phyloP scores from a whole-genome alignment of 176 grass and related monocot species.

The Musa acuminata region DNA sequence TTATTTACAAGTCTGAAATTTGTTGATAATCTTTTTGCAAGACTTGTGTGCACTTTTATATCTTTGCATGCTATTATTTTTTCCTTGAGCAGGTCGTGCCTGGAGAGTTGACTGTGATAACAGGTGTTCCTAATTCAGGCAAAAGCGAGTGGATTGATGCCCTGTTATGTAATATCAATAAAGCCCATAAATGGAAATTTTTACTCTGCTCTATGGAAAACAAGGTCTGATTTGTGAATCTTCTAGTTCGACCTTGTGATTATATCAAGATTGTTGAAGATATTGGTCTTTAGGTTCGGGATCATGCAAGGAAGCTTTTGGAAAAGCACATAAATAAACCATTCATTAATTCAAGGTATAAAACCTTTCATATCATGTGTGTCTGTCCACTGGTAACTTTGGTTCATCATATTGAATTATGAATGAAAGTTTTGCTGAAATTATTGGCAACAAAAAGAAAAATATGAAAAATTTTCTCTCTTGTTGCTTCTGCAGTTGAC shows the following conservation, averaged over 20 bases:
- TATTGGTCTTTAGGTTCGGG: conserved; percentile 44
- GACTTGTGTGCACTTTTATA: not conserved
- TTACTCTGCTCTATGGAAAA: conserved; percentile 98
- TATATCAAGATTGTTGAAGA: conserved; percentile 2
- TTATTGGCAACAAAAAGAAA: no score
- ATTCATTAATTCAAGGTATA: conserved; percentile 81
- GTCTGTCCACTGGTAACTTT: not conserved
- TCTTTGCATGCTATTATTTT: not conserved
- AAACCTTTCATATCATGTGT: not conserved
- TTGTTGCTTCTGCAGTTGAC: no score
- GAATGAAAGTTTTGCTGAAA: no score
- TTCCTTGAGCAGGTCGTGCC: conserved; percentile 57
- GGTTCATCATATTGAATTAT: no score
- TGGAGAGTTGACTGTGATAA: conserved; percentile 84
- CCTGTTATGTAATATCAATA: conserved; percentile 82
- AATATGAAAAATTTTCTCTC: no score
- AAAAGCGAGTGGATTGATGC: conserved; percentile 99
- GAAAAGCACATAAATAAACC: conserved; percentile 83
- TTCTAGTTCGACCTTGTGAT: conserved; percentile 15
- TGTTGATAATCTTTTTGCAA: no score
- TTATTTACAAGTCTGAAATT: no score
- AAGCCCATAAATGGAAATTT: conserved; percentile 79
- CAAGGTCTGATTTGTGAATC: conserved; percentile 43
- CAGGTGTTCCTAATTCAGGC: conserved; percentile 92
- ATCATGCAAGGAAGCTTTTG: conserved; percentile 94